phyloP scores from a whole-genome alignment of 352 stramenopile species.

The Phytopythium montanum region DNA sequence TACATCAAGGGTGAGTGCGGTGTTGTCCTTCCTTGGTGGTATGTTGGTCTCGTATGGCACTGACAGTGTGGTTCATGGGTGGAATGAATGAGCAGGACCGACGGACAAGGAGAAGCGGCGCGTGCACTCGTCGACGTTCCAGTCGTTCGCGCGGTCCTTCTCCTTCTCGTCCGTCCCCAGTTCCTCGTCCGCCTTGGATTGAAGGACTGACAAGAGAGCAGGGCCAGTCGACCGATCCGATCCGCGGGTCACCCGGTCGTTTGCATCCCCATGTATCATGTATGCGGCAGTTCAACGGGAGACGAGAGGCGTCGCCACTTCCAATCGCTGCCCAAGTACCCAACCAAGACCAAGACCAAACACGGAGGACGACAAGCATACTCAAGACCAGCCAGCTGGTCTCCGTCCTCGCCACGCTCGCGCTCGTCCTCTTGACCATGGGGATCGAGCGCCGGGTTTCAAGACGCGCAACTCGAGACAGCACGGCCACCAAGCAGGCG shows the following conservation, averaged over 20 bases:
- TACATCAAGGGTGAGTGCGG: slow-evolving; percentile 46
- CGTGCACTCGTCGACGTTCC: slow-evolving; percentile 78
- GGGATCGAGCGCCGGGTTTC: neutral
- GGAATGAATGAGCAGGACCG: slow-evolving; percentile 11
- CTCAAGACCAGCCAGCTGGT: neutral
- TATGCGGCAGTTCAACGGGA: neutral
- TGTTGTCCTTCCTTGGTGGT: neutral
- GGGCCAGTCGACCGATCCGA: neutral
- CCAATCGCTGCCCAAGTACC: neutral
- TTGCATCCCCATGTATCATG: slow-evolving; percentile 4
- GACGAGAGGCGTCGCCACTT: neutral
- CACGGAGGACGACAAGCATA: no score
- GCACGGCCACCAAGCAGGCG: neutral
- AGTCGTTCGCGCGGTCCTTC: slow-evolving; percentile 68
- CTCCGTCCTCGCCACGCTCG: neutral
- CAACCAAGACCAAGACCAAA: no score
- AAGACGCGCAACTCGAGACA: neutral
- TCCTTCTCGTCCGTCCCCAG: slow-evolving; percentile 53
- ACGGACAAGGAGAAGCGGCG: slow-evolving; percentile 62
- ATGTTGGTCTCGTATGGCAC: neutral
- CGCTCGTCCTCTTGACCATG: neutral
- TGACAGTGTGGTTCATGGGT: neutral
- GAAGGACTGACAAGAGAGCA: neutral
- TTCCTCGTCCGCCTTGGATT: slow-evolving; percentile 7
- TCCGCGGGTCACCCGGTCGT: neutral